Conservation (phyloP, 2,329 filamentous ascomycete species). For the Exophiala viscosa region DNA sequence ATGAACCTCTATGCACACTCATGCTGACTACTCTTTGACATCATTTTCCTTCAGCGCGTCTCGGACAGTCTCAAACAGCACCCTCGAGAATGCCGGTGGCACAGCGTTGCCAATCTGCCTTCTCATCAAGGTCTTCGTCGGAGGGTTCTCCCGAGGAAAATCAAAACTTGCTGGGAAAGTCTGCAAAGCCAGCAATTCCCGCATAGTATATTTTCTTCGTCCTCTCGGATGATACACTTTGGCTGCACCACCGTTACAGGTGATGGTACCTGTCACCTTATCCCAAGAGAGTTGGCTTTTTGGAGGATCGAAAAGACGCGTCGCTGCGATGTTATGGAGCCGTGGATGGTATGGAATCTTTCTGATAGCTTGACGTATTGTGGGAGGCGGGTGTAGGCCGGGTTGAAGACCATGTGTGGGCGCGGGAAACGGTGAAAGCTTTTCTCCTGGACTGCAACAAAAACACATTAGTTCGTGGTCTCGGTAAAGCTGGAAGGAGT, state of each 20-base stretch:
- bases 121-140: constrained; percentile 34
- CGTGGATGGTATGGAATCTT: constrained; percentile 33
- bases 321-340: not conserved
- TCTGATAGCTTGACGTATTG: constrained; percentile 42
- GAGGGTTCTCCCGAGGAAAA: constrained; percentile 50
- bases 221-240: constrained; percentile 64
- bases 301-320: not conserved
- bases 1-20: too few species aligned
- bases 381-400: constrained; percentile 36
- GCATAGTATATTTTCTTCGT: constrained; percentile 58
- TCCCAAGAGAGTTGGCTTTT: constrained; percentile 31
- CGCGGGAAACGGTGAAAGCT: constrained; percentile 61
- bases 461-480: constrained; percentile 33
- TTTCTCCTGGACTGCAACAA: constrained; percentile 62
- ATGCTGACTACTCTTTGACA: not conserved
- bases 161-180: constrained; percentile 62
- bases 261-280: constrained; percentile 58
- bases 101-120: constrained; percentile 78
- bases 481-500: not conserved
- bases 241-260: constrained; percentile 54
- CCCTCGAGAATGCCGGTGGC: constrained; percentile 52
- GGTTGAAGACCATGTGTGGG: constrained; percentile 52
- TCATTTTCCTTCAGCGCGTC: constrained; percentile 38
- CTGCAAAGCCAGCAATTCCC: constrained; percentile 67
- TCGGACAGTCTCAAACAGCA: constrained; percentile 38